Percentiles rank a stretch among this genome's conserved stretches.
phyloP scores from a whole-genome alignment of 345 rosid genomes.

The Firmiana major region DNA sequence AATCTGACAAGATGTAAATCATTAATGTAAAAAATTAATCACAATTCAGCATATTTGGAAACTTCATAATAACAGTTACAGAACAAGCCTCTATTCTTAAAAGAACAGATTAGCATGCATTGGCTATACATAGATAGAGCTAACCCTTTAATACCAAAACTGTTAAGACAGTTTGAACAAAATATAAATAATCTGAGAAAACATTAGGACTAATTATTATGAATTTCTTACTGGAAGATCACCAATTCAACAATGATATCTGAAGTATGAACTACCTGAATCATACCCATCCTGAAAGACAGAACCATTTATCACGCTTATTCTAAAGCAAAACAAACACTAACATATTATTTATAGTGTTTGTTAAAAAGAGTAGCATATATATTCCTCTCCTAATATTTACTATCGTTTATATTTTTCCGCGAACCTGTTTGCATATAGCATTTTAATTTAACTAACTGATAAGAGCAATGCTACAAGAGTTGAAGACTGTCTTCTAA shows the following conservation, averaged over 20 bases:
- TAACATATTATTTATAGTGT: background rate
- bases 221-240: background rate
- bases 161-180: background rate
- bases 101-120: background rate
- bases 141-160: background rate
- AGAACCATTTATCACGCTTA: background rate
- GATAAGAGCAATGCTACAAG: background rate
- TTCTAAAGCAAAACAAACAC: background rate
- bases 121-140: background rate
- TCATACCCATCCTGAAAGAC: background rate
- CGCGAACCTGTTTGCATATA: background rate
- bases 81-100: background rate
- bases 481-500: background rate
- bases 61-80: background rate
- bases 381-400: background rate
- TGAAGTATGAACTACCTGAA: background rate
- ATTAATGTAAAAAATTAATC: background rate
- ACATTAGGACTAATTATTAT: background rate
- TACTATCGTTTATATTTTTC: background rate
- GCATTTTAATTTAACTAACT: background rate
- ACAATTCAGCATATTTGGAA: background rate
- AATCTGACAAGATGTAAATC: background rate
- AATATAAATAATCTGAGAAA: background rate
- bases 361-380: background rate
- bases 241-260: background rate